A percentile compares a stretch with the other conserved stretches of the same genome.
Conservation (phyloP, 768 basidiomycete species). For the Lactarius indigo region DNA sequence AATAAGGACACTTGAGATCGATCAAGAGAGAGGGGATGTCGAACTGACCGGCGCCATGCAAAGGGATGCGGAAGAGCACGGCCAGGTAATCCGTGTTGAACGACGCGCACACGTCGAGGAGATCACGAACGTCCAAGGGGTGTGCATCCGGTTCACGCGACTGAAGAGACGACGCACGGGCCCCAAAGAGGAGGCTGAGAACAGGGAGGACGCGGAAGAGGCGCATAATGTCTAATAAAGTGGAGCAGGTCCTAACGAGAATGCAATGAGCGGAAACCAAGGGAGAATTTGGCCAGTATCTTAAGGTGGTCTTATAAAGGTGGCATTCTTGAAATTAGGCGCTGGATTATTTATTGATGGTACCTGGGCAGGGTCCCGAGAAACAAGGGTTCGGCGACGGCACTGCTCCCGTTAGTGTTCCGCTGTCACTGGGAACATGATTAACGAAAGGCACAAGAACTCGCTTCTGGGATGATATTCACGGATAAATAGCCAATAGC, state of each 20-base stretch:
- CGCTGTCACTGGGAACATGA: not conserved
- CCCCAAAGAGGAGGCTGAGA: slow-evolving; percentile 8
- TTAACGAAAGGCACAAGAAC: not conserved
- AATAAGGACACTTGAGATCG: not conserved
- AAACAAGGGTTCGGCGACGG: not conserved
- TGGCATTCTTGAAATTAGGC: not conserved
- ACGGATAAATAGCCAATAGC: too few relatives aligned
- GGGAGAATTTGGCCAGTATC: not conserved
- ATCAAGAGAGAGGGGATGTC: slow-evolving; percentile 1
- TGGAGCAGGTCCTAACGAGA: not conserved
- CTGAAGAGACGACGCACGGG: slow-evolving; percentile 12
- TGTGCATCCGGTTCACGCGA: not conserved
- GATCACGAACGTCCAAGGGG: slow-evolving; percentile 11
- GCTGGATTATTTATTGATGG: not conserved
- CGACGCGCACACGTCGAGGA: slow-evolving; percentile 43
- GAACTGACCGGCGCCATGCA: too few relatives aligned
- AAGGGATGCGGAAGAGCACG: too few relatives aligned
- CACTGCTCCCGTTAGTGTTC: not conserved
- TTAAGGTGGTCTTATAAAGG: not conserved
- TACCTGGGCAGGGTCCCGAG: not conserved
- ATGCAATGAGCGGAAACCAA: not conserved
- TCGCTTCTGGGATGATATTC: not conserved
- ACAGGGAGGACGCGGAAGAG: slow-evolving; percentile 9
- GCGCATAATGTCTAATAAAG: slow-evolving; percentile 8
- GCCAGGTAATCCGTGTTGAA: slow-evolving; percentile 33